Conservation (phyloP, 23 red algal genomes). For the Gracilaria domingensis region DNA sequence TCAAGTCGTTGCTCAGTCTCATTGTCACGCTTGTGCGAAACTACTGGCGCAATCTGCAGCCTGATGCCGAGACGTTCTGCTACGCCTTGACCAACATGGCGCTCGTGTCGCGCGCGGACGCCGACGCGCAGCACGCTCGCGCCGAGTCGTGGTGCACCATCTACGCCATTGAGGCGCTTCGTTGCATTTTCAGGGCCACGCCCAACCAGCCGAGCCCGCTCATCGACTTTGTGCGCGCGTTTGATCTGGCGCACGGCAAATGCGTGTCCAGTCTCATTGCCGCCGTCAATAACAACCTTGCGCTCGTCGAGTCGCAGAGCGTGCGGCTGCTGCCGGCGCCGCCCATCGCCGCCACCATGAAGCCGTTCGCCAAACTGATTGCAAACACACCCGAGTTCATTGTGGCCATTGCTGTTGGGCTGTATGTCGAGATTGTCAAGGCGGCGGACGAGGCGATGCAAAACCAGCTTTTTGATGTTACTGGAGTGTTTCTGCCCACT, state of each 20-base stretch:
- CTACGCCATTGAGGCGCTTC: slow-evolving; percentile 56
- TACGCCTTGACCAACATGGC: slow-evolving; percentile 50
- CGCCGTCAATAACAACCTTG: not conserved
- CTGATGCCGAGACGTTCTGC: slow-evolving; percentile 47
- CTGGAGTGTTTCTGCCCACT: not conserved
- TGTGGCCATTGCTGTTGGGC: slow-evolving; percentile 23
- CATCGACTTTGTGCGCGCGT: slow-evolving; percentile 26
- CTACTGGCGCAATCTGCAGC: slow-evolving; percentile 50
- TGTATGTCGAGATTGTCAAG: slow-evolving; percentile 45
- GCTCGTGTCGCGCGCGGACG: not conserved
- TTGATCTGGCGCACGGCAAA: slow-evolving; percentile 37
- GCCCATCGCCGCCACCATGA: slow-evolving; percentile 48
- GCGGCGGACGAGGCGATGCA: slow-evolving; percentile 29
- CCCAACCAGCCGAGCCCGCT: slow-evolving; percentile 21
- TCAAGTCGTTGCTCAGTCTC: slow-evolving; percentile 59
- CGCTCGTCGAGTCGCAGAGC: not conserved
- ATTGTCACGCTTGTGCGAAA: slow-evolving; percentile 46
- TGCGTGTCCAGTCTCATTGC: slow-evolving; percentile 6
- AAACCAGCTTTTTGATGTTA: slow-evolving; percentile 9
- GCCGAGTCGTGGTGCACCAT: slow-evolving; percentile 28
- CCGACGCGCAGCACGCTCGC: not conserved
- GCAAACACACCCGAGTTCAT: slow-evolving; percentile 22
- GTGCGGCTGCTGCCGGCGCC: slow-evolving; percentile 13
- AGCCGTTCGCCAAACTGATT: slow-evolving; percentile 45
- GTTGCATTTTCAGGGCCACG: slow-evolving; percentile 31